Conservation (phyloP, 805 yeast species). For the Barnettozyma sucrosica region DNA sequence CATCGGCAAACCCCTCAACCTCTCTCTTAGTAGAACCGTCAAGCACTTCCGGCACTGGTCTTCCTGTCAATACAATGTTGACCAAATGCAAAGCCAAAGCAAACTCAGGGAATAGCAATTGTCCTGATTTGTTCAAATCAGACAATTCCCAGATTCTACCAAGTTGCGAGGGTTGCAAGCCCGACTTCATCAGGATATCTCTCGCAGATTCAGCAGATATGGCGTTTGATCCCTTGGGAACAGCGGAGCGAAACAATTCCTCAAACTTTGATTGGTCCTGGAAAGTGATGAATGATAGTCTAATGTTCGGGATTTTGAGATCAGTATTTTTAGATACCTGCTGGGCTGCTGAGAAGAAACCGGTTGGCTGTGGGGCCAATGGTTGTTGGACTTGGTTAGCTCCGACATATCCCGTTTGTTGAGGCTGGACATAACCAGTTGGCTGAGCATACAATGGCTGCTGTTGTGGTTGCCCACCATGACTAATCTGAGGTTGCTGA, state of each 20-base stretch:
- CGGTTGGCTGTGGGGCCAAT: slow-evolving; percentile 35
- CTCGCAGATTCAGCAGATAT: slow-evolving; percentile 72
- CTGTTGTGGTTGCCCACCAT: slow-evolving; percentile 15
- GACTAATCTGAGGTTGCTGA: slow-evolving; percentile 14
- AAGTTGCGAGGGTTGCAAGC: slow-evolving; percentile 64
- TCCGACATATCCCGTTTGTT: slow-evolving; percentile 25
- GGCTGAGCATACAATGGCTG: slow-evolving; percentile 17
- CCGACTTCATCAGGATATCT: slow-evolving; percentile 73
- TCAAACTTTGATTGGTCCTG: slow-evolving; percentile 86
- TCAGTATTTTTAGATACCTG: slow-evolving; percentile 43
- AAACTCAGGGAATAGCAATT: slow-evolving; percentile 87
- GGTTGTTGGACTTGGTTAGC: slow-evolving; percentile 12
- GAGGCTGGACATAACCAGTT: slow-evolving; percentile 17
- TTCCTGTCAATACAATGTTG: slow-evolving; percentile 70
- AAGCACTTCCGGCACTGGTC: slow-evolving; percentile 63
- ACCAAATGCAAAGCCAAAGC: slow-evolving; percentile 88
- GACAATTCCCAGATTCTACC: slow-evolving; percentile 88
- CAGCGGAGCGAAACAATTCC: slow-evolving; percentile 74
- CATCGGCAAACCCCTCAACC: slow-evolving; percentile 84
- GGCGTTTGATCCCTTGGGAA: slow-evolving; percentile 44
- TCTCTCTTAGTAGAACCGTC: slow-evolving; percentile 75
- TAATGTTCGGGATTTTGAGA: slow-evolving; percentile 63
- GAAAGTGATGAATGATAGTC: slow-evolving; percentile 79
- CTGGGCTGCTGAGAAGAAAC: slow-evolving; percentile 30
- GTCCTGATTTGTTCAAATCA: slow-evolving; percentile 85